These are phyloP conservation scores for Fusarium sp. DNA, from an alignment of 2,329 filamentous ascomycete species.

Conservation along the genomic window DNA sequence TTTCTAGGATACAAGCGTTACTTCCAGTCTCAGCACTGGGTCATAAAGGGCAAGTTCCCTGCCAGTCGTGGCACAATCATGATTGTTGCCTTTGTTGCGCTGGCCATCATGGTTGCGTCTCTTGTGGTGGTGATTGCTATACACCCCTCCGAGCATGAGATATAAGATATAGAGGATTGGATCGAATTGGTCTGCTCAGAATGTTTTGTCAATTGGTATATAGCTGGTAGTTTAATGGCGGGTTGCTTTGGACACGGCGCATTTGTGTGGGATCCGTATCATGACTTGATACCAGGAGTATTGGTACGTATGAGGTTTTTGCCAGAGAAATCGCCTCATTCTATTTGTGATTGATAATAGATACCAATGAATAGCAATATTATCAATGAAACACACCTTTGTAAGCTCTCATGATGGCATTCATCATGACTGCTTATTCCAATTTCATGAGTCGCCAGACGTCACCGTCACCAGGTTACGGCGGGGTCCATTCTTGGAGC, in stretches of 20 bases:
- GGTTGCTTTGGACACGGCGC: slow-evolving; percentile 10
- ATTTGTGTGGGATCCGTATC: slow-evolving; percentile 20
- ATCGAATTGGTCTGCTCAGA: neutral
- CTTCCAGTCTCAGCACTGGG: slow-evolving; percentile 81
- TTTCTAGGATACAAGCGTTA: slow-evolving; percentile 83
- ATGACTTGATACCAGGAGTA: slow-evolving; percentile 32
- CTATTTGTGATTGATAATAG: neutral
- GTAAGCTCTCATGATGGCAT: slow-evolving; percentile 10
- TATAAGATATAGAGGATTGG: slow-evolving; percentile 10
- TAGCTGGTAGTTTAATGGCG: neutral
- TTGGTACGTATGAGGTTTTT: neutral
- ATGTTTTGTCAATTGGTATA: neutral
- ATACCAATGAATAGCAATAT: neutral
- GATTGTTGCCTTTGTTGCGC: slow-evolving; percentile 73
- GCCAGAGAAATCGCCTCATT: neutral
- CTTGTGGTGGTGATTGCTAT: slow-evolving; percentile 70
- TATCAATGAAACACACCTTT: neutral
- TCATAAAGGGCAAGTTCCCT: slow-evolving; percentile 82
- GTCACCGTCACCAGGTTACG: slow-evolving; percentile 27
- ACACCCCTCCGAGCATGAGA: slow-evolving; percentile 51
- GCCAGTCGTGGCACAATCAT: slow-evolving; percentile 81
- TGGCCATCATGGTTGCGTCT: slow-evolving; percentile 70
- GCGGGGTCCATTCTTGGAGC: slow-evolving; percentile 37
- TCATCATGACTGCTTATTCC: slow-evolving; percentile 7
- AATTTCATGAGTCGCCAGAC: slow-evolving; percentile 20